Evolutionary conservation across 2,329 filamentous ascomycete species (phyloP).

Genomic region (Phyllosticta citribraziliensis): DNA sequence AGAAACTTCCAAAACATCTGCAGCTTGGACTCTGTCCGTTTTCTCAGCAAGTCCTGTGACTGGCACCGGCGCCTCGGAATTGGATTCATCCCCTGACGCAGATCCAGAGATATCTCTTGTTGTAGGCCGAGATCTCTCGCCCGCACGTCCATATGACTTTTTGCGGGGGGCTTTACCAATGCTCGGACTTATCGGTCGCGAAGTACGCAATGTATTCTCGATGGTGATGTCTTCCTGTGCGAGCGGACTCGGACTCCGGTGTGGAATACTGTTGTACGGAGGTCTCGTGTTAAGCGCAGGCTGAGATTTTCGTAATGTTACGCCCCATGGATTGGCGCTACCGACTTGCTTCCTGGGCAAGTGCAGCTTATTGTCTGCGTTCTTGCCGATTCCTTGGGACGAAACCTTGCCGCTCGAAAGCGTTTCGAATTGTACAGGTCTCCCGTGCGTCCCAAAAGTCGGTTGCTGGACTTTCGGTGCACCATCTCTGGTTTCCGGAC

Average conservation of each 20-base stretch:
- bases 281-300: not conserved
- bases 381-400: not conserved
- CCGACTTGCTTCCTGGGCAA: not conserved
- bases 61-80: not conserved
- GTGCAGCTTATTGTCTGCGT: not conserved
- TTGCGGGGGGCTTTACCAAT: conserved; percentile 1
- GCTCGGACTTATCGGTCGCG: conserved; percentile 4
- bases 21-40: not conserved
- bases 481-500: not conserved
- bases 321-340: not conserved
- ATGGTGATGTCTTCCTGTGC: not conserved
- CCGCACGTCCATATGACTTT: not conserved
- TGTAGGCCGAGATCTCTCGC: not conserved
- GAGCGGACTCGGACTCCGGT: not conserved
- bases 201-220: not conserved
- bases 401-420: not conserved
- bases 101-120: not conserved
- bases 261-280: not conserved
- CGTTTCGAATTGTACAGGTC: not conserved
- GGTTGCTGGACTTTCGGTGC: not conserved
- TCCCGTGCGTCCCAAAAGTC: not conserved
- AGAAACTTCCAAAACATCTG: not conserved
- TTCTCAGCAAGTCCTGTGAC: not conserved
- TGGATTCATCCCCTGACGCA: not conserved
- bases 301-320: not conserved